Evolutionary conservation across 1,139 yeast species (phyloP).

Genomic region (Dujonia santamariae): DNA sequence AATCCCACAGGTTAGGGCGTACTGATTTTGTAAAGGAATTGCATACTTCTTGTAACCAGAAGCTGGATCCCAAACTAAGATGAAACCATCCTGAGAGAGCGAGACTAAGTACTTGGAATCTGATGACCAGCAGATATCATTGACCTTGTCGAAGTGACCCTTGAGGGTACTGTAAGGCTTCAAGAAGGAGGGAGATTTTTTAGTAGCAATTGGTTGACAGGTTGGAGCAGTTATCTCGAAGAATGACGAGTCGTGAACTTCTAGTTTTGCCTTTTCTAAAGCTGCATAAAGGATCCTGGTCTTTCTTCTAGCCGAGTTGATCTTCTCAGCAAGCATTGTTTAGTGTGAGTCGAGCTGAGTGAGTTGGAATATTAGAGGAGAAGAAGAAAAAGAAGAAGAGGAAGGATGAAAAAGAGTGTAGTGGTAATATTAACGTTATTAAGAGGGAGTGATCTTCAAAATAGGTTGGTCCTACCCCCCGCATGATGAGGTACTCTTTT

Average conservation of each 20-base stretch:
- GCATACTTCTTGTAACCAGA: constrained; percentile 74
- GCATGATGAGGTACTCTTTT: too few relatives aligned
- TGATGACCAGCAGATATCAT: constrained; percentile 64
- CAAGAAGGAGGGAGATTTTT: constrained; percentile 26
- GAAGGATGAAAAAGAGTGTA: neutral
- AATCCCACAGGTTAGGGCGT: constrained; percentile 75
- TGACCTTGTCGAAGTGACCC: constrained; percentile 78
- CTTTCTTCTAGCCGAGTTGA: constrained; percentile 41
- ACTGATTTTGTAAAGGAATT: constrained; percentile 65
- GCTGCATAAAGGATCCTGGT: constrained; percentile 48
- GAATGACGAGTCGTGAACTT: constrained; percentile 46
- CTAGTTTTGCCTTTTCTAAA: constrained; percentile 40
- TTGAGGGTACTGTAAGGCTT: constrained; percentile 42
- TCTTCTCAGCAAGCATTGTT: constrained; percentile 13
- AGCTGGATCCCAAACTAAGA: constrained; percentile 79
- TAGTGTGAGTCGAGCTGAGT: constrained; percentile 1
- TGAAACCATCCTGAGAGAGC: constrained; percentile 84
- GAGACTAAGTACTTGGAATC: constrained; percentile 61
- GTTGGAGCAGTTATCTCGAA: constrained; percentile 29
- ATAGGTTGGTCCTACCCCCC: too few relatives aligned
- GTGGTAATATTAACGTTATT: too few relatives aligned
- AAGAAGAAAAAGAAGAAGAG: too few relatives aligned
- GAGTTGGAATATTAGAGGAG: too few relatives aligned
- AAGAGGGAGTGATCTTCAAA: too few relatives aligned
- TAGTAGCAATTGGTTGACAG: too few relatives aligned